Percentiles rank a stretch among this genome's conserved stretches.
Evolutionary conservation across 495 filamentous ascomycete species (phyloP).

Genomic region (Hypoxylon subgilvum): DNA sequence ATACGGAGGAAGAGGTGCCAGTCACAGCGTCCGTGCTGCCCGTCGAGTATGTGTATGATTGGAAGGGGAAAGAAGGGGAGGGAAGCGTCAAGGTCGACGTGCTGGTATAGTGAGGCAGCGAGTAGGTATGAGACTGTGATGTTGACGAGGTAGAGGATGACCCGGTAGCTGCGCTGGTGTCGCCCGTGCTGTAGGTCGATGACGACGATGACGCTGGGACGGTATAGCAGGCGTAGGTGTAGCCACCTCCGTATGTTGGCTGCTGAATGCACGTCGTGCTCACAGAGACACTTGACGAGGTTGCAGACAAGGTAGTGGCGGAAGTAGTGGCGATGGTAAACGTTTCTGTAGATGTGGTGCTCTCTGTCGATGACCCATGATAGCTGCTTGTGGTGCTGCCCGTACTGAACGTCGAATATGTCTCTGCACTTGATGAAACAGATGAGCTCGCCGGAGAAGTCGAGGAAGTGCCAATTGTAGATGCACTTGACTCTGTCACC

Average conservation of each 20-base stretch:
- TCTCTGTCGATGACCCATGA: neutral
- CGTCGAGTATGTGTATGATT: constrained; percentile 3
- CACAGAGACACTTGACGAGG: neutral
- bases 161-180: constrained; percentile 12
- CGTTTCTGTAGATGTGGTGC: neutral
- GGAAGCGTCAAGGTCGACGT: constrained; percentile 14
- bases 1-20: constrained; percentile 15
- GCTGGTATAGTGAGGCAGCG: neutral
- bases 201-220: constrained; percentile 13
- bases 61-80: neutral
- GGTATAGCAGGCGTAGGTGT: constrained; percentile 29
- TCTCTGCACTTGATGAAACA: constrained; percentile 8
- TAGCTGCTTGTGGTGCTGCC: constrained; percentile 9
- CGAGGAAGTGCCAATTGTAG: constrained; percentile 18
- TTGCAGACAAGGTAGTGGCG: neutral
- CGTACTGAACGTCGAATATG: constrained; percentile 1
- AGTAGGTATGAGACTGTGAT: neutral
- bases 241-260: constrained; percentile 27
- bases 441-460: constrained; percentile 30
- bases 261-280: constrained; percentile 29
- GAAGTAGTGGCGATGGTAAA: neutral
- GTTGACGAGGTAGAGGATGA: constrained; percentile 1
- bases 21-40: constrained; percentile 11
- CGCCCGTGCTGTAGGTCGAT: constrained; percentile 8
- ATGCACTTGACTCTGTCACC: neutral